Evolutionary conservation across 148 eudicot species (phyloP), one percentile per base, ranked within the genome.

Genomic region (Camellia granthamiana): DNA sequence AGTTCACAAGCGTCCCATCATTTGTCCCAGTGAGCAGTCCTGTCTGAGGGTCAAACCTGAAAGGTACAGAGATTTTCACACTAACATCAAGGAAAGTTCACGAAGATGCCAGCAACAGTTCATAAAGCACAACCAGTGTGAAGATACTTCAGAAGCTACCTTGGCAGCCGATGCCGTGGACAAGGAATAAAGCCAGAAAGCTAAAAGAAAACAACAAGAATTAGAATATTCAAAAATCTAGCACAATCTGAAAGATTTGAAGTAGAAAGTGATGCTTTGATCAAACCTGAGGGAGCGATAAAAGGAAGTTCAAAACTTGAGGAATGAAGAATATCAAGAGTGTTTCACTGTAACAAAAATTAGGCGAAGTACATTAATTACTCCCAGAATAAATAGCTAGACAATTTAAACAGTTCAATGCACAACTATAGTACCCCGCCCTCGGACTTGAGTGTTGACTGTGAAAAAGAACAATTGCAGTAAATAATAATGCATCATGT

Each of bases 231-330:
- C 9, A 21, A 54, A 18, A 11, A 13, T 74, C 51, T 15, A 21
- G 54, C 51, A 43, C 44, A 68, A 10, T 49, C 21, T 41, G 77
- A 51, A 6, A 61, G 30, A 60, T 43, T 38, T 60, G 58, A 43
- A 4, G 51, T 62, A 83, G 84, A 75, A 81, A 79, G 64, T 81
- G 75, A 82, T 74, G 21, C 23, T 80, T 7, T 6, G 61, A 76
- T 49, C 88, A 84, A 75, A 94, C 98, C 98, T 94, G 98, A 78
- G 98, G 97, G 66, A 92, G 91, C 63, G 98, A 94, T 47, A 92
- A 82, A 56, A 94, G 90, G 90, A 94, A 92, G 81, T 94, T 94
- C 81, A 94, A 75, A 67, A 94, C 94, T 91, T 94, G 95, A 81
- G 98, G 98, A 69, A 86, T 77, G 81, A 94, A 94, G 88, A 92